phyloP scores from a whole-genome alignment of 2,329 filamentous ascomycete species.

The Annulohypoxylon truncatum region DNA sequence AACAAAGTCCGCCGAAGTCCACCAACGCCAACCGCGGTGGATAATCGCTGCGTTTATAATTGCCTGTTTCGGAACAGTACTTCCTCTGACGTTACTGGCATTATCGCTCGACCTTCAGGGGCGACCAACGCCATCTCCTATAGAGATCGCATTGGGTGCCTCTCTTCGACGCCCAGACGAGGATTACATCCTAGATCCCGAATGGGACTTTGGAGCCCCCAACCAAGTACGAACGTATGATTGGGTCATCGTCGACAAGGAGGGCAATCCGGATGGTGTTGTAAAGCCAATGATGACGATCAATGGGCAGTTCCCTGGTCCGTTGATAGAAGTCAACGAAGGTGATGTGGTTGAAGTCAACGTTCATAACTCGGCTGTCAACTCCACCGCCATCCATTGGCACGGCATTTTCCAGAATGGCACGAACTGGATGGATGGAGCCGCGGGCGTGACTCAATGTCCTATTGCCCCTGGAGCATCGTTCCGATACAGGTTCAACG shows the following conservation, averaged over 20 bases:
- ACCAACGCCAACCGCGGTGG: slow-evolving; percentile 27
- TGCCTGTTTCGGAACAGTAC: slow-evolving; percentile 27
- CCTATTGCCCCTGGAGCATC: slow-evolving; percentile 70
- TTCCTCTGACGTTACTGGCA: slow-evolving; percentile 23
- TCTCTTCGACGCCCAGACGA: slow-evolving; percentile 37
- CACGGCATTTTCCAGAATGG: slow-evolving; percentile 83
- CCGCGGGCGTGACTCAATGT: slow-evolving; percentile 74
- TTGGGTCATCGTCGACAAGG: slow-evolving; percentile 69
- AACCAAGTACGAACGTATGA: slow-evolving; percentile 66
- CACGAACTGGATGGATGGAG: slow-evolving; percentile 79
- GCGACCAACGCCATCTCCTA: slow-evolving; percentile 7
- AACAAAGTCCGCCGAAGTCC: background rate
- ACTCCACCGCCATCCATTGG: slow-evolving; percentile 78
- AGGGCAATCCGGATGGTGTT: slow-evolving; percentile 70
- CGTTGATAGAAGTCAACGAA: slow-evolving; percentile 77
- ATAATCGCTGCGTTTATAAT: slow-evolving; percentile 20
- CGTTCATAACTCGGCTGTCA: slow-evolving; percentile 73
- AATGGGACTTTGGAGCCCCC: slow-evolving; percentile 66
- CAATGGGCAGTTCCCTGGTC: slow-evolving; percentile 80
- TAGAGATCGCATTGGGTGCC: slow-evolving; percentile 16
- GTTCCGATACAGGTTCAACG: slow-evolving; percentile 76
- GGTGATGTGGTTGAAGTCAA: slow-evolving; percentile 78
- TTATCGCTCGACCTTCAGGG: slow-evolving; percentile 23
- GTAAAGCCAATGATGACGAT: slow-evolving; percentile 72
- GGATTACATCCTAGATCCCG: slow-evolving; percentile 67